Percentiles rank a stretch among this genome's conserved stretches.
These are phyloP conservation scores for Hawksworthiomyces lignivorus DNA, from an alignment of 2,329 filamentous ascomycete species.

Conservation along the genomic window DNA sequence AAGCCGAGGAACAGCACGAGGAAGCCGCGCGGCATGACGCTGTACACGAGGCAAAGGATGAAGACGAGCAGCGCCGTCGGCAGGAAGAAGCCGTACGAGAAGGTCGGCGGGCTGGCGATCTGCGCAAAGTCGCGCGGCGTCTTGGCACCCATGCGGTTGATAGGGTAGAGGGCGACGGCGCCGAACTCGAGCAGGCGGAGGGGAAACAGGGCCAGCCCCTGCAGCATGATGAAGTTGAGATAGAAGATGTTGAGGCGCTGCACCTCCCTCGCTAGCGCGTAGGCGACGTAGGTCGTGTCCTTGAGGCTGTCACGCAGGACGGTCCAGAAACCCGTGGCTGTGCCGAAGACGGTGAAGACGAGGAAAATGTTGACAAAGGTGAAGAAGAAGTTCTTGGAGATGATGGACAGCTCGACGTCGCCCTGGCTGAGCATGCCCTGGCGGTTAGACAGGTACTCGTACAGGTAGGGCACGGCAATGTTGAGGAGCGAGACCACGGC, in stretches of 20 bases:
- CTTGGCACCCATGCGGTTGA: conserved; percentile 68
- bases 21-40: conserved; percentile 72
- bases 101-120: conserved; percentile 71
- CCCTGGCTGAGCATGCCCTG: conserved; percentile 95
- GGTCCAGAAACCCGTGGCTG: conserved; percentile 64
- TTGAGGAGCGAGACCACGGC: conserved; percentile 80
- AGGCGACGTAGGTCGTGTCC: conserved; percentile 72
- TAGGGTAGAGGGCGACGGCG: conserved; percentile 73
- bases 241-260: conserved; percentile 76
- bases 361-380: conserved; percentile 99
- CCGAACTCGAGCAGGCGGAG: conserved; percentile 88
- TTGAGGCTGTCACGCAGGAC: conserved; percentile 66
- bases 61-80: conserved; percentile 89
- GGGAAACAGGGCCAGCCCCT: conserved; percentile 87
- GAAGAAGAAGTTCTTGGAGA: conserved; percentile 99
- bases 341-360: conserved; percentile 82
- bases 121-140: conserved; percentile 87
- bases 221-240: conserved; percentile 86
- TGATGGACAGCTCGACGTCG: conserved; percentile 87
- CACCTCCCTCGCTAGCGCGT: conserved; percentile 67
- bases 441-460: conserved; percentile 82
- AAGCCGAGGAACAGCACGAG: conserved; percentile 75
- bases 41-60: conserved; percentile 94
- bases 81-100: conserved; percentile 94
- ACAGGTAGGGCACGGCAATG: conserved; percentile 83